Evolutionary conservation across 148 eudicot genomes (phyloP), one percentile per base, ranked within the genome.

Genomic region (Mesembryanthemum crystallinum): DNA sequence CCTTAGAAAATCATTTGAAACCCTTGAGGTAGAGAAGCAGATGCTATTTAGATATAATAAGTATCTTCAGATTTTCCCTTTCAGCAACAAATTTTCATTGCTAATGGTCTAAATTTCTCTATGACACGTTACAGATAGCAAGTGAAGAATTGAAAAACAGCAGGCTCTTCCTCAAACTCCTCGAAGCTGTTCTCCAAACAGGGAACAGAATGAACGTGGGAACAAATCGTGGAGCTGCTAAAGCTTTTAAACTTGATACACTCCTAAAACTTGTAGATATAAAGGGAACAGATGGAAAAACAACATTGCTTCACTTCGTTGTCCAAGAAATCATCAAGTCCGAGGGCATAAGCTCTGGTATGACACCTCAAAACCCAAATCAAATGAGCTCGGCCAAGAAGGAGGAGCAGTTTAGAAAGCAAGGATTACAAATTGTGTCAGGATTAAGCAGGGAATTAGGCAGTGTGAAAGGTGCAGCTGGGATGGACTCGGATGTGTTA

Each of bases 171-270:
- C 90, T 95, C 24, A 95, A 91, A 79, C 97, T 95, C 70, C 91
- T 95, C 7, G 99, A 95, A 87, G 99, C 99, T 60, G 98, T 95
- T 77, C 88, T 95, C 25, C 86, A 87, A 83, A 87, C 99, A 73
- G 99, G 99, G 54, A 95, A 95, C 80, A 88, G 99, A 71, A 95
- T 95, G 99, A 95, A 95, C 71, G 99, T 86, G 27, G 99, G 99
- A 47, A 95, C 99, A 43, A 92, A 90, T 62, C 96, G 99, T 29
- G 99, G 99, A 43, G 97, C 86, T 79, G 99, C 97, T 65, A 86
- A 81, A 71, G 91, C 99, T 64, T 95, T 92, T 73, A 95, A 95
- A 73, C 90, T 95, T 4, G 99, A 95, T 35, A 91, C 99, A 45
- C 85, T 95, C 58, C 81, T 95, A 32, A 95, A 95, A 73, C 82